Conservation (phyloP, 768 basidiomycete species). For the Mycena olivaceomarginata region DNA sequence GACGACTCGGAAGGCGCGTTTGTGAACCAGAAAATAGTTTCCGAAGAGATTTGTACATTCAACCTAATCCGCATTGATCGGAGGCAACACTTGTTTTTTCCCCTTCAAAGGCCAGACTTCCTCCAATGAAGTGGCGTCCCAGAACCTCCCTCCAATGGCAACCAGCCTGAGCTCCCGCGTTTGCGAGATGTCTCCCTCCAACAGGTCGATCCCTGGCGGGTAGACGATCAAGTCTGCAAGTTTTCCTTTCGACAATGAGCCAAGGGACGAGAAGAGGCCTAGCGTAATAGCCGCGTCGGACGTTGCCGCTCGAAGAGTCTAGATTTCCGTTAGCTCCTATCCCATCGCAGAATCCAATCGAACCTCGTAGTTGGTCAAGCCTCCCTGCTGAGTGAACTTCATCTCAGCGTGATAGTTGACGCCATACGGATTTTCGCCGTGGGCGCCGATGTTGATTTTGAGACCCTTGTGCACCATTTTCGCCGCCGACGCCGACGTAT, state of each 20-base stretch:
- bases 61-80: constrained; percentile 69
- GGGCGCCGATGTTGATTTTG: constrained; percentile 81
- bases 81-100: constrained; percentile 72
- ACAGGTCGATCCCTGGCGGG: constrained; percentile 74
- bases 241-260: constrained; percentile 78
- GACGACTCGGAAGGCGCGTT: neutral
- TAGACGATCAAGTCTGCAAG: constrained; percentile 85
- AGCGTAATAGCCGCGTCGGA: constrained; percentile 79
- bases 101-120: constrained; percentile 81
- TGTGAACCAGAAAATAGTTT: neutral
- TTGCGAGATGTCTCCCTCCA: constrained; percentile 69
- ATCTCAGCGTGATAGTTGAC: constrained; percentile 88
- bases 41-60: neutral
- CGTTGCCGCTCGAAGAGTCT: constrained; percentile 84
- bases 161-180: constrained; percentile 75
- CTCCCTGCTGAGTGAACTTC: constrained; percentile 77
- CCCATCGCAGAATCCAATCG: constrained; percentile 5
- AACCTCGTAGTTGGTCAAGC: constrained; percentile 84
- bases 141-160: constrained; percentile 80
- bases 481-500: constrained; percentile 80
- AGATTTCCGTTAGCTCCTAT: neutral
- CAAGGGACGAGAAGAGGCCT: constrained; percentile 77
- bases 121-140: constrained; percentile 79
- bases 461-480: constrained; percentile 82
- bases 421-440: constrained; percentile 84